Evolutionary conservation across 2,329 filamentous ascomycete genomes (phyloP).

Genomic region (Aspergillaceae sp.): DNA sequence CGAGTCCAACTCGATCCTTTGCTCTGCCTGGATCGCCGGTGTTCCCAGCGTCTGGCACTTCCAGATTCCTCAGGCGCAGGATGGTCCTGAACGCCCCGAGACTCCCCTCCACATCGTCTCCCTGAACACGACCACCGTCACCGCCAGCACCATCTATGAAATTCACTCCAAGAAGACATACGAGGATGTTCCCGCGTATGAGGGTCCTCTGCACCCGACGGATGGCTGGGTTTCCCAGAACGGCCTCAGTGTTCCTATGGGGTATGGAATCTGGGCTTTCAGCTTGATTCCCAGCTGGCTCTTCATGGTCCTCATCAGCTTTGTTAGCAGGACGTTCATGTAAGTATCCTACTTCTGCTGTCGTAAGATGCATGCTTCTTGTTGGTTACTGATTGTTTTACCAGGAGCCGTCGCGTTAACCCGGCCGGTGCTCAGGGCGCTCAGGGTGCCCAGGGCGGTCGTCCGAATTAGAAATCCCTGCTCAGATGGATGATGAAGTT

Average conservation of each 20-base stretch:
- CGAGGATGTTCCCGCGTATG: slow-evolving; percentile 44
- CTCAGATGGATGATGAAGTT: slow-evolving; percentile 5
- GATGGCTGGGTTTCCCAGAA: slow-evolving; percentile 49
- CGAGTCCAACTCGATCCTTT: slow-evolving; percentile 50
- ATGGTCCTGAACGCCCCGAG: slow-evolving; percentile 45
- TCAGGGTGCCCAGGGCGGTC: slow-evolving; percentile 4
- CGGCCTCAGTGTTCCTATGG: slow-evolving; percentile 46
- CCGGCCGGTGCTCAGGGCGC: slow-evolving; percentile 9
- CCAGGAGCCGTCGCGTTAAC: slow-evolving; percentile 22
- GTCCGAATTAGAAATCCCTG: slow-evolving; percentile 12
- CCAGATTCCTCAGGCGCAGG: slow-evolving; percentile 45
- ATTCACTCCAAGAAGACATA: slow-evolving; percentile 51
- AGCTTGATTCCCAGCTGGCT: slow-evolving; percentile 54
- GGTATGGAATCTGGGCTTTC: slow-evolving; percentile 49
- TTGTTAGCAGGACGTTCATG: slow-evolving; percentile 55
- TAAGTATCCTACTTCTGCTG: slow-evolving; percentile 29
- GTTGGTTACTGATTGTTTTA: slow-evolving; percentile 5
- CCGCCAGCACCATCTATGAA: slow-evolving; percentile 48
- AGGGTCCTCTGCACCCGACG: slow-evolving; percentile 54
- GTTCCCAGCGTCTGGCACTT: slow-evolving; percentile 52
- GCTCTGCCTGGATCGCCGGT: slow-evolving; percentile 51
- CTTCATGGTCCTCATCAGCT: slow-evolving; percentile 56
- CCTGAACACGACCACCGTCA: slow-evolving; percentile 51
- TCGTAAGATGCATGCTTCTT: not conserved
- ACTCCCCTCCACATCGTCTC: slow-evolving; percentile 46